phyloP scores from a whole-genome alignment of 2,329 filamentous ascomycete species.

The Penicillium janthinellum region DNA sequence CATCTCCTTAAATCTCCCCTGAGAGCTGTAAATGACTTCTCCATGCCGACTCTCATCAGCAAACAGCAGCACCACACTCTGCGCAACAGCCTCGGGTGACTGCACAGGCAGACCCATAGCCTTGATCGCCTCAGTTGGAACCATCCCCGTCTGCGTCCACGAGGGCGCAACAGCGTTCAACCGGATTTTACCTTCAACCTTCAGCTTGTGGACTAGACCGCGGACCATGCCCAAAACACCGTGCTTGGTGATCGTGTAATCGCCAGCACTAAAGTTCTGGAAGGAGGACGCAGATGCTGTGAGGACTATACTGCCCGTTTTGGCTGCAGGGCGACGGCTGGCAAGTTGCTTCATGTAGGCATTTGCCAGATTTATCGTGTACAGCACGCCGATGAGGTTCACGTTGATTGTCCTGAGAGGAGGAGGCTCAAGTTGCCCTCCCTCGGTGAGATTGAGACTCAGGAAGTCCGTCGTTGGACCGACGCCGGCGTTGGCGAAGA shows the following conservation, averaged over 20 bases:
- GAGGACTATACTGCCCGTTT: slow-evolving; percentile 52
- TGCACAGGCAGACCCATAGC: slow-evolving; percentile 40
- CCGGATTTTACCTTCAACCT: slow-evolving; percentile 52
- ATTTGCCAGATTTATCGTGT: slow-evolving; percentile 53
- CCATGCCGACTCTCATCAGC: slow-evolving; percentile 52
- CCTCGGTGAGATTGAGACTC: slow-evolving; percentile 50
- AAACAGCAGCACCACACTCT: slow-evolving; percentile 54
- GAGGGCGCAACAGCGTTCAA: slow-evolving; percentile 59
- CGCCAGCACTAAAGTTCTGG: slow-evolving; percentile 53
- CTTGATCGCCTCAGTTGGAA: slow-evolving; percentile 40
- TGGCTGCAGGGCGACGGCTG: slow-evolving; percentile 44
- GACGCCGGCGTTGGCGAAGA: slow-evolving; percentile 60
- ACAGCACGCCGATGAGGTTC: slow-evolving; percentile 53
- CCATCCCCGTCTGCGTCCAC: slow-evolving; percentile 57
- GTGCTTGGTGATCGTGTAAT: slow-evolving; percentile 60
- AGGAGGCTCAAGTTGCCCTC: slow-evolving; percentile 54
- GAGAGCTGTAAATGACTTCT: slow-evolving; percentile 55
- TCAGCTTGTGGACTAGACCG: slow-evolving; percentile 40
- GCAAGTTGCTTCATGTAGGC: slow-evolving; percentile 53
- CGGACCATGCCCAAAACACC: slow-evolving; percentile 58
- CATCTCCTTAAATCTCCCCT: slow-evolving; percentile 56
- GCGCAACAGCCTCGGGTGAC: slow-evolving; percentile 51
- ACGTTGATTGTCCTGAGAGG: slow-evolving; percentile 50
- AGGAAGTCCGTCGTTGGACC: slow-evolving; percentile 52
- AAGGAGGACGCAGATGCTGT: slow-evolving; percentile 55